Evolutionary conservation across 139 green algal genomes (phyloP).

Genomic region (Closterium sp.): DNA sequence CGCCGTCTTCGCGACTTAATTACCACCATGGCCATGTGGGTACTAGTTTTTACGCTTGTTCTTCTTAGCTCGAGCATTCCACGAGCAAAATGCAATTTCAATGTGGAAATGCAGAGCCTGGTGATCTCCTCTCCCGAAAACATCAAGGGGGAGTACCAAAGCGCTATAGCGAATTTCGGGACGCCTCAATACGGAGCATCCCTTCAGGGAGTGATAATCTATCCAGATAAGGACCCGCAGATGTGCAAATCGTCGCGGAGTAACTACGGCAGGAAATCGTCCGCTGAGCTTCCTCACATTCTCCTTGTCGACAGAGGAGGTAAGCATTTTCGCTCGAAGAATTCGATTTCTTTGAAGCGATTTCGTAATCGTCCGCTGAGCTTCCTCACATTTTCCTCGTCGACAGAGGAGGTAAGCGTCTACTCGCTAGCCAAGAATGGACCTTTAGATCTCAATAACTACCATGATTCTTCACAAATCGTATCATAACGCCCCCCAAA

Average conservation of each 20-base stretch:
- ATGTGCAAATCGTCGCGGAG: conserved; percentile 50
- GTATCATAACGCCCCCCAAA: no score
- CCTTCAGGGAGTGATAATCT: conserved; percentile 57
- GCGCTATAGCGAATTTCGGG: conserved; percentile 70
- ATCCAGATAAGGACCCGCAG: conserved; percentile 42
- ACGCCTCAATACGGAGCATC: conserved; percentile 67
- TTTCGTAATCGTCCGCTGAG: conserved; percentile 37
- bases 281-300: not conserved
- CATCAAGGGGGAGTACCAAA: conserved; percentile 55
- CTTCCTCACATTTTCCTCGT: not conserved
- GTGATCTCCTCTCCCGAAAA: conserved; percentile 48
- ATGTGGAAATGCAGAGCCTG: conserved; percentile 61
- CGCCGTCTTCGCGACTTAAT: not conserved
- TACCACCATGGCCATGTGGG: not conserved
- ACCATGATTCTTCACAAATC: not conserved
- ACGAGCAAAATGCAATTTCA: conserved; percentile 19
- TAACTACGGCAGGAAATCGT: conserved; percentile 30
- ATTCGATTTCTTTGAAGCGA: no score
- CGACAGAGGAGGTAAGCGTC: not conserved
- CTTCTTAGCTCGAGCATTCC: not conserved
- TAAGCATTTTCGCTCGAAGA: no score
- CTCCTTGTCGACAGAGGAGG: no score
- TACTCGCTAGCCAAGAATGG: not conserved
- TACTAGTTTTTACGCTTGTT: not conserved
- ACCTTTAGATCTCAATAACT: not conserved